phyloP scores from a whole-genome alignment of 1,284 basidiomycete genomes.

The Pseudozyma hubeiensis region DNA sequence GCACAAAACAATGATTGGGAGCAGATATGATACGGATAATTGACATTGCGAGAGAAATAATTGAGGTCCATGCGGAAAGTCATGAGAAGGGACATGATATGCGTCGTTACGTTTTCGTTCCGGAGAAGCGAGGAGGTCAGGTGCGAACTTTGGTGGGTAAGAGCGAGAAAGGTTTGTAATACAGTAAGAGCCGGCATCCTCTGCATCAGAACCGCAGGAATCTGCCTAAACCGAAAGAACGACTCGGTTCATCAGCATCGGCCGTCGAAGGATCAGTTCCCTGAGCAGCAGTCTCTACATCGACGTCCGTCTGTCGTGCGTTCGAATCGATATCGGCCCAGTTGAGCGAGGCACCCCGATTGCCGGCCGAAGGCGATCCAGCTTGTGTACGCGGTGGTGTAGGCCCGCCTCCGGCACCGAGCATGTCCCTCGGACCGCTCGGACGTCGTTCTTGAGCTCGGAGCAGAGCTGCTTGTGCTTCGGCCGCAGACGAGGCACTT shows the following conservation, averaged over 20 bases:
- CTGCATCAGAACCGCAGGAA: slow-evolving; percentile 37
- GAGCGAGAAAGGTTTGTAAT: background rate
- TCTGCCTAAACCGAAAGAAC: slow-evolving; percentile 39
- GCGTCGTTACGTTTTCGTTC: background rate
- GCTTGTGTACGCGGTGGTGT: slow-evolving; percentile 22
- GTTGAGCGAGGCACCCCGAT: slow-evolving; percentile 20
- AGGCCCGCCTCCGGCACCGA: slow-evolving; percentile 6
- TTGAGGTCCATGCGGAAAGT: background rate
- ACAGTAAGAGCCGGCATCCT: background rate
- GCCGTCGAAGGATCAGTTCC: background rate
- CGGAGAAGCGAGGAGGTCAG: background rate
- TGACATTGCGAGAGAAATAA: background rate
- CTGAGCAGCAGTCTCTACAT: background rate
- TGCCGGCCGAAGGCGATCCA: slow-evolving; percentile 6
- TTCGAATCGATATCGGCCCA: slow-evolving; percentile 32
- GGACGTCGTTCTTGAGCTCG: slow-evolving; percentile 6
- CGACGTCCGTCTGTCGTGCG: slow-evolving; percentile 4
- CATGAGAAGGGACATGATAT: slow-evolving; percentile 3
- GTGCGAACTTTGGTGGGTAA: background rate
- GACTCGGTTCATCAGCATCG: slow-evolving; percentile 9
- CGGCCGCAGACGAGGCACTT: slow-evolving; percentile 30
- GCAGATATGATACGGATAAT: background rate
- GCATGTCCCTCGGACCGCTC: background rate
- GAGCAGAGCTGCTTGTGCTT: slow-evolving; percentile 24
- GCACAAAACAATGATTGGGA: background rate